These are phyloP conservation scores for Paraurostyla sp. DNA, from an alignment of 73 alveolate genomes.

Conservation along the genomic window DNA sequence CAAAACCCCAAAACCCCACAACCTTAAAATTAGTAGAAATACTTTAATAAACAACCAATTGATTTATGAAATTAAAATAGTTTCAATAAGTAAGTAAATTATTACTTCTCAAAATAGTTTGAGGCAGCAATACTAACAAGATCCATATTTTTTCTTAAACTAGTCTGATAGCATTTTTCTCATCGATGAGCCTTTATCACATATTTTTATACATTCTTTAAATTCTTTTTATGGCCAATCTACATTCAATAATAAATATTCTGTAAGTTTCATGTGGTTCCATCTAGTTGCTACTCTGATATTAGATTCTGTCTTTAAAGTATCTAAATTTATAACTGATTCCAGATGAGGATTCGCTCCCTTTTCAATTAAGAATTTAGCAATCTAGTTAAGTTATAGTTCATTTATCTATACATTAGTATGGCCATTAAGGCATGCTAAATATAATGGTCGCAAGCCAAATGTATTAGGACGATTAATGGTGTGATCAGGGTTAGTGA, in stretches of 20 bases:
- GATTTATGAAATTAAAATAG: too few relatives aligned
- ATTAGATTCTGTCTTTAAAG: background rate
- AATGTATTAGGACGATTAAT: slow-evolving; percentile 5
- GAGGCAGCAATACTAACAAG: too few relatives aligned
- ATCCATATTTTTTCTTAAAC: background rate
- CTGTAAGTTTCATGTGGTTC: background rate
- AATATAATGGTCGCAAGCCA: slow-evolving; percentile 37
- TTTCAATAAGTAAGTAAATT: too few relatives aligned
- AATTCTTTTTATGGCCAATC: background rate
- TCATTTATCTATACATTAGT: background rate
- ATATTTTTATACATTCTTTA: background rate
- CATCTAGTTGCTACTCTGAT: background rate
- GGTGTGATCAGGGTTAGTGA: slow-evolving; percentile 2
- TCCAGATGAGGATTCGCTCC: background rate
- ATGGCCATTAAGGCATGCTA: slow-evolving; percentile 44
- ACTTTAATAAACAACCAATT: too few relatives aligned
- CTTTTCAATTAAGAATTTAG: background rate
- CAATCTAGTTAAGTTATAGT: background rate
- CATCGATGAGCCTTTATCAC: background rate
- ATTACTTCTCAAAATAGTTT: too few relatives aligned
- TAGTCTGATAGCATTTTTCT: background rate
- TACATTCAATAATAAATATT: background rate
- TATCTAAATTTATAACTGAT: background rate
- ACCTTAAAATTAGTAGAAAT: too few relatives aligned
- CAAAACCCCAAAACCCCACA: too few relatives aligned